Conservation (phyloP, 257 asterid species). For the Solanum commersonii region DNA sequence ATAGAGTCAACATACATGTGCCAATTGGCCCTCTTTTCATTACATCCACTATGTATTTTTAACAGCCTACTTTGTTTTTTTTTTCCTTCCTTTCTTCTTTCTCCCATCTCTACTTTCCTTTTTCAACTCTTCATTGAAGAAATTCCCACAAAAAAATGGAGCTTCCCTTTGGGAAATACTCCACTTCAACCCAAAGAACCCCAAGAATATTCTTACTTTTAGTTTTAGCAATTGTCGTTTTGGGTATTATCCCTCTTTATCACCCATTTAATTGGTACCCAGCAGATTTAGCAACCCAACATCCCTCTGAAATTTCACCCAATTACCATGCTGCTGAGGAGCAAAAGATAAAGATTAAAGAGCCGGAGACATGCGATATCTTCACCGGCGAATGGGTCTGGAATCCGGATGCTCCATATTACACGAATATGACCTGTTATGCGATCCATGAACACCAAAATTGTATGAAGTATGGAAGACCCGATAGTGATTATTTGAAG, state of each 20-base stretch:
- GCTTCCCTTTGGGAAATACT: conserved; percentile 12
- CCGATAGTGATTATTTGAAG: conserved; percentile 19
- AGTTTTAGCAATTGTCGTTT: conserved; percentile 17
- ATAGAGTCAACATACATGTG: neutral
- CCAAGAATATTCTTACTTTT: conserved; percentile 5
- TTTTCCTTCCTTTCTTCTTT: neutral
- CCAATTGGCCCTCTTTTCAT: neutral
- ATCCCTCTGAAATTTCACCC: neutral
- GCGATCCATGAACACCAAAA: conserved; percentile 24
- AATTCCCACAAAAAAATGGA: conserved; percentile 10
- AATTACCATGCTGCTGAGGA: neutral
- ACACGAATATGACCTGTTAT: conserved; percentile 32
- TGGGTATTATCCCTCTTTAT: conserved; percentile 27
- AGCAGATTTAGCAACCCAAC: neutral
- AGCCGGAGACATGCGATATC: conserved; percentile 22
- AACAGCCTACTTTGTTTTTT: neutral
- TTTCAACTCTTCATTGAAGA: neutral
- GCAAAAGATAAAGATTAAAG: neutral
- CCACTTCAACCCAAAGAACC: conserved; percentile 4
- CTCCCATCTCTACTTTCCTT: neutral
- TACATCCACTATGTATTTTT: neutral
- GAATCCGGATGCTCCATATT: conserved; percentile 42
- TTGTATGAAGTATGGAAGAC: conserved; percentile 24
- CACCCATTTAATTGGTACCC: conserved; percentile 8
- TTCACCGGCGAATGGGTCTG: conserved; percentile 57